Percentiles rank a stretch among this genome's conserved stretches.
phyloP scores from a whole-genome alignment of 139 green algal genomes.

The Tetradesmus lagerheimii region DNA sequence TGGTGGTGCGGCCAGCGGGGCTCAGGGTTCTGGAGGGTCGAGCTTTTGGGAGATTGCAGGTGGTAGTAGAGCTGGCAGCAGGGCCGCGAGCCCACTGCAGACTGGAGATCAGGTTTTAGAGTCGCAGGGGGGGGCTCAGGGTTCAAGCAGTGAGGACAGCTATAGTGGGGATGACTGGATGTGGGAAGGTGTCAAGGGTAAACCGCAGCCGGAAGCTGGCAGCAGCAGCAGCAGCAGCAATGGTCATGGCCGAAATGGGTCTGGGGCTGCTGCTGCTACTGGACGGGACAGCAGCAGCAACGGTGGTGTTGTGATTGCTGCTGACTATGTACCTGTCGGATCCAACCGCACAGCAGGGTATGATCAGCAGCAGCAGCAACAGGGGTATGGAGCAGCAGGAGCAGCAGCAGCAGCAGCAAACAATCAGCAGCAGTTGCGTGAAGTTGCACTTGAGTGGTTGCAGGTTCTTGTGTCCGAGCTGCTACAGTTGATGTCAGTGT shows the following conservation, averaged over 20 bases:
- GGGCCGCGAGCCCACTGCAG: neutral
- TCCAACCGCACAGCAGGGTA: neutral
- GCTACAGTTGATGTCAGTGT: constrained; percentile 5
- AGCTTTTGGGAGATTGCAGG: neutral
- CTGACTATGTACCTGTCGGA: neutral
- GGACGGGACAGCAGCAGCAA: constrained; percentile 18
- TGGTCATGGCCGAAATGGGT: neutral
- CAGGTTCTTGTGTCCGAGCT: constrained; percentile 14
- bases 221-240: constrained; percentile 31
- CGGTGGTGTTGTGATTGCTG: constrained; percentile 6
- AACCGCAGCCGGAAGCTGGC: neutral
- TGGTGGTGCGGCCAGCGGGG: neutral
- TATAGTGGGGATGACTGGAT: constrained; percentile 1
- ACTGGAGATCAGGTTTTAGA: constrained; percentile 4
- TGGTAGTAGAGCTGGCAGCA: neutral
- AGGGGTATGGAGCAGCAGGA: neutral
- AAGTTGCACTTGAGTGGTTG: constrained; percentile 40
- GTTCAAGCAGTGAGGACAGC: constrained; percentile 14
- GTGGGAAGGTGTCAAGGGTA: neutral
- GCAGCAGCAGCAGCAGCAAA: constrained; percentile 31
- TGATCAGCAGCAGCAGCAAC: neutral
- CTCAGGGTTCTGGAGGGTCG: neutral
- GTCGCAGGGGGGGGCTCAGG: neutral
- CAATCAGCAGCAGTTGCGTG: constrained; percentile 34
- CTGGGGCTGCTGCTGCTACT: neutral